These are phyloP conservation scores for Pontederia paniculata DNA, from an alignment of 176 grass and related monocot genomes.

Conservation along the genomic window DNA sequence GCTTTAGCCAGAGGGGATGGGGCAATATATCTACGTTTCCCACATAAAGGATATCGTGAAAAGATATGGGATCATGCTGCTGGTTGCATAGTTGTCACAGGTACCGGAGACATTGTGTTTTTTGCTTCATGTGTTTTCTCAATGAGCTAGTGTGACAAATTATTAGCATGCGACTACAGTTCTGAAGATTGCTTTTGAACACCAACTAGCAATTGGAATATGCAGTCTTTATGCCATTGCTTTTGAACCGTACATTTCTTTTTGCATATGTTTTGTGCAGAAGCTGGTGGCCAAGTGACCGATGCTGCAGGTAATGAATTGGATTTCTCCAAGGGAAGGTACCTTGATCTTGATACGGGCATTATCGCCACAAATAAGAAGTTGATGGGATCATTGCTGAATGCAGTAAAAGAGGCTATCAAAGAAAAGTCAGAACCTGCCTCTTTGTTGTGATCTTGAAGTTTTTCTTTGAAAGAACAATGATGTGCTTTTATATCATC, in stretches of 20 bases:
- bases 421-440: constrained; percentile 42
- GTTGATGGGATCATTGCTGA: constrained; percentile 60
- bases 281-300: constrained; percentile 83
- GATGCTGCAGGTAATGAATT: constrained; percentile 79
- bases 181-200: too few relatives aligned
- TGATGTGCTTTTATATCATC: too few relatives aligned
- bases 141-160: not conserved
- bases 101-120: constrained; percentile 18
- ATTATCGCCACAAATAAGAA: constrained; percentile 75
- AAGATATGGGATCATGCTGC: constrained; percentile 99
- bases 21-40: constrained; percentile 86
- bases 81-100: constrained; percentile 81
- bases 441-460: constrained; percentile 40
- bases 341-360: constrained; percentile 79
- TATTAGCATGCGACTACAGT: not conserved
- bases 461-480: too few relatives aligned
- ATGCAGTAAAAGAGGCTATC: constrained; percentile 55
- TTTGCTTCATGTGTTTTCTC: not conserved
- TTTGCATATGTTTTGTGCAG: constrained; percentile 29
- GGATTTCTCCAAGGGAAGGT: constrained; percentile 85
- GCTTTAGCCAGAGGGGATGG: constrained; percentile 85
- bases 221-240: too few relatives aligned
- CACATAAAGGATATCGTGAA: constrained; percentile 83
- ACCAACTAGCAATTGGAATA: too few relatives aligned
- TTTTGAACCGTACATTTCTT: too few relatives aligned